These are phyloP conservation scores for Boletus barrowsii DNA, from an alignment of 768 basidiomycete species.

Conservation along the genomic window DNA sequence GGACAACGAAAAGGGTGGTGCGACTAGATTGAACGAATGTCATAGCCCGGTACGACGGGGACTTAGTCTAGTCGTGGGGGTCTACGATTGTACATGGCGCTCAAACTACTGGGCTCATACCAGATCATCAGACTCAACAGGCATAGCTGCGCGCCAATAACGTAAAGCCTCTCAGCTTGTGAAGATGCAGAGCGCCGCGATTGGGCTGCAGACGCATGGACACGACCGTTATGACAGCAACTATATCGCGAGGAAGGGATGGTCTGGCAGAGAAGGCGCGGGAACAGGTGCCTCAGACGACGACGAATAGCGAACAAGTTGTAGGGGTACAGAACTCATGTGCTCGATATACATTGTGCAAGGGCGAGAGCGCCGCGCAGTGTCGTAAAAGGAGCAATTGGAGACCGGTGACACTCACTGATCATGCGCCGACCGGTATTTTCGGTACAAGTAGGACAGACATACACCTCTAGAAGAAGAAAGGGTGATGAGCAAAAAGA, in stretches of 20 bases:
- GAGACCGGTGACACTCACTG: conserved; percentile 64
- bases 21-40: neutral
- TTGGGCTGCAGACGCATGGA: conserved; percentile 26
- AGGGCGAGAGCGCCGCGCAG: conserved; percentile 19
- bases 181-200: conserved; percentile 25
- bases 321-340: conserved; percentile 36
- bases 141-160: conserved; percentile 34
- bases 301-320: conserved; percentile 34
- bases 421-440: conserved; percentile 63
- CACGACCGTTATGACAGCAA: conserved; percentile 34
- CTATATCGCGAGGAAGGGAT: conserved; percentile 27
- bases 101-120: conserved; percentile 33
- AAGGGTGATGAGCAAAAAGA: conserved; percentile 13
- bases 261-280: conserved; percentile 34
- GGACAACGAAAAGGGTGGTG: neutral
- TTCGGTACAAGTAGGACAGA: conserved; percentile 54
- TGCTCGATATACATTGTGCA: conserved; percentile 37
- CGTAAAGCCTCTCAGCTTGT: conserved; percentile 34
- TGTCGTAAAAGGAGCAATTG: conserved; percentile 29
- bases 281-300: conserved; percentile 31
- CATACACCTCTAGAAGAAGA: conserved; percentile 50
- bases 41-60: conserved; percentile 2
- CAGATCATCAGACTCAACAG: conserved; percentile 37
- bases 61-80: conserved; percentile 19
- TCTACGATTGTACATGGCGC: conserved; percentile 26